Conservation (phyloP, 2,329 filamentous ascomycete species). For the Podosphaera aphanis region DNA sequence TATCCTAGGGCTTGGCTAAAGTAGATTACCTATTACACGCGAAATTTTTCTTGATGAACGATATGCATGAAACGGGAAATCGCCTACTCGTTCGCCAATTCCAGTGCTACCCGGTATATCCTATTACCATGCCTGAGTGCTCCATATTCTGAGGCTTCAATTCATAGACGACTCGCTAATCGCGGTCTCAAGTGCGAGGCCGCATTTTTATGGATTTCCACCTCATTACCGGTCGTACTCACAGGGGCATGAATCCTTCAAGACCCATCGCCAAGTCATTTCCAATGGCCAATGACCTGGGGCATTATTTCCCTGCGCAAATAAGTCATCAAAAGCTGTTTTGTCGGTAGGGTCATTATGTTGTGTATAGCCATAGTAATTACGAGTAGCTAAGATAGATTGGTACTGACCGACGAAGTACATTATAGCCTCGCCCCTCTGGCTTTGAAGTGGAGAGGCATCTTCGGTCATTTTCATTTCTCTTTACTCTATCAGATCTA, state of each 20-base stretch:
- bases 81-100: background rate
- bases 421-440: slow-evolving; percentile 15
- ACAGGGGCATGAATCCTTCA: background rate
- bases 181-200: background rate
- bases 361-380: background rate
- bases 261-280: background rate
- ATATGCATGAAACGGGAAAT: background rate
- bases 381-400: background rate
- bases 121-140: background rate
- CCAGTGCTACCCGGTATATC: background rate
- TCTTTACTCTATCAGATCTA: background rate
- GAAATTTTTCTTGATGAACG: background rate
- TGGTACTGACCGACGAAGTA: background rate
- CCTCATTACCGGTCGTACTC: background rate
- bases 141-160: background rate
- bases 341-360: background rate
- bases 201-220: background rate
- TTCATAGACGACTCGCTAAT: background rate
- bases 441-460: background rate
- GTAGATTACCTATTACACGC: background rate
- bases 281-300: background rate
- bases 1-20: background rate
- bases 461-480: background rate
- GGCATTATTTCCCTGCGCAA: background rate
- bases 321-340: background rate